These are phyloP conservation scores for Rubia balearica DNA, from an alignment of 305 asterid species.

Conservation along the genomic window DNA sequence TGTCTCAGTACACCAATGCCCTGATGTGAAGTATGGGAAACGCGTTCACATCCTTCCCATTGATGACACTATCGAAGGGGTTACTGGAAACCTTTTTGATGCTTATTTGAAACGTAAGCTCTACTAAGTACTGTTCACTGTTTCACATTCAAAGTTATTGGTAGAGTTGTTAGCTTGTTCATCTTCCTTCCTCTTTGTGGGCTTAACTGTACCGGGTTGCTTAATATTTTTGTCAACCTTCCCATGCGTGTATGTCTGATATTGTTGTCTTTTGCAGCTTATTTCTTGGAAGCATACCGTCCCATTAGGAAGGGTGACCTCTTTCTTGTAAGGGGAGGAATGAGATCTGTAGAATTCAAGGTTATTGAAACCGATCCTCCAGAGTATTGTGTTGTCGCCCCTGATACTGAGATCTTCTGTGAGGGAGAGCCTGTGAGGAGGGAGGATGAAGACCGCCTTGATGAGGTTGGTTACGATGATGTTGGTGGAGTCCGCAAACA, in stretches of 20 bases:
- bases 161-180: neutral
- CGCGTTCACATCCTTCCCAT: conserved; percentile 90
- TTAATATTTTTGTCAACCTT: neutral
- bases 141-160: neutral
- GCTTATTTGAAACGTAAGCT: conserved; percentile 69
- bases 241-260: neutral
- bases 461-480: conserved; percentile 51
- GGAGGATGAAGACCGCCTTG: conserved; percentile 45
- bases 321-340: conserved; percentile 47
- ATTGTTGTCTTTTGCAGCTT: conserved; percentile 27
- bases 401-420: conserved; percentile 49
- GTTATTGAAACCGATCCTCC: conserved; percentile 44
- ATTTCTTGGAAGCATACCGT: conserved; percentile 42
- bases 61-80: conserved; percentile 80
- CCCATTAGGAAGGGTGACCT: conserved; percentile 44
- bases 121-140: neutral
- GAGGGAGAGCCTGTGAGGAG: conserved; percentile 46
- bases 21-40: conserved; percentile 85
- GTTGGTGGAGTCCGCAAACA: conserved; percentile 52
- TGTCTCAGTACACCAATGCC: conserved; percentile 84
- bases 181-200: too few species aligned
- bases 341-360: conserved; percentile 48
- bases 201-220: neutral
- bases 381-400: conserved; percentile 50
- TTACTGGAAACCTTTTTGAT: conserved; percentile 83